A percentile compares a stretch with the other conserved stretches of the same genome.
phyloP scores from a whole-genome alignment of 1,139 yeast genomes.

The Geotrichum histeridarum region DNA sequence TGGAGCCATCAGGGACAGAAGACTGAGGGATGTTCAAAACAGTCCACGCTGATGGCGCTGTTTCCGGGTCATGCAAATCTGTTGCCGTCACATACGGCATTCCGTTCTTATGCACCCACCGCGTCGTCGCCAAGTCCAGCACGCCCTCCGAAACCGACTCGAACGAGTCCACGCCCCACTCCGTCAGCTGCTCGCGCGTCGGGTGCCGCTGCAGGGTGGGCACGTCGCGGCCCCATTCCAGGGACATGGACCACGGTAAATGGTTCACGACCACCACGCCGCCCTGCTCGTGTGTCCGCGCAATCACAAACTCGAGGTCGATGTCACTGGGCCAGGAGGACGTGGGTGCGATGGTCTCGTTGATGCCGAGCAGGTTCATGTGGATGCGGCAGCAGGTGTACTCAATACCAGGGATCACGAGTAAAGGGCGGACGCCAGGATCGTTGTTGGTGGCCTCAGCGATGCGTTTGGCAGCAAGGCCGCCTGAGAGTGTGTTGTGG shows the following conservation, averaged over 20 bases:
- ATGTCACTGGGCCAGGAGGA: conserved; percentile 25
- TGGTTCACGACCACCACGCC: conserved; percentile 30
- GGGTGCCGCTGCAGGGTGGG: conserved; percentile 26
- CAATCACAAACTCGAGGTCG: conserved; percentile 24
- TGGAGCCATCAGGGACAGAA: neutral
- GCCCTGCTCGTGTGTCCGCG: conserved; percentile 24
- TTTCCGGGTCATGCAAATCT: conserved; percentile 25
- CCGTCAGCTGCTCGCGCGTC: conserved; percentile 23
- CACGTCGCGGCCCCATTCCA: conserved; percentile 24
- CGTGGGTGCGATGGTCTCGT: conserved; percentile 26
- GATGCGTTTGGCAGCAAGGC: conserved; percentile 23
- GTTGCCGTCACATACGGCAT: conserved; percentile 27
- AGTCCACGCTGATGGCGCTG: conserved; percentile 27
- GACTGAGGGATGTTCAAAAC: conserved; percentile 19
- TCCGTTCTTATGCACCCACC: conserved; percentile 21
- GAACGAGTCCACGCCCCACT: conserved; percentile 29
- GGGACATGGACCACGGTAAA: conserved; percentile 27
- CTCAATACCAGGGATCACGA: conserved; percentile 31
- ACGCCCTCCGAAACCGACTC: conserved; percentile 28
- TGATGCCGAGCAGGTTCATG: conserved; percentile 31
- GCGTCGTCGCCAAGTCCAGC: conserved; percentile 25
- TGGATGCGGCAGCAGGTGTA: conserved; percentile 31
- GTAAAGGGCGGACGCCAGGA: conserved; percentile 16
- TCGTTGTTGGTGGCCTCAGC: conserved; percentile 16
- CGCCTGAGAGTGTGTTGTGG: conserved; percentile 28